Evolutionary conservation across 495 filamentous ascomycete species (phyloP), one percentile per base, ranked within the genome.

Genomic region (Xylaria bambusicola): DNA sequence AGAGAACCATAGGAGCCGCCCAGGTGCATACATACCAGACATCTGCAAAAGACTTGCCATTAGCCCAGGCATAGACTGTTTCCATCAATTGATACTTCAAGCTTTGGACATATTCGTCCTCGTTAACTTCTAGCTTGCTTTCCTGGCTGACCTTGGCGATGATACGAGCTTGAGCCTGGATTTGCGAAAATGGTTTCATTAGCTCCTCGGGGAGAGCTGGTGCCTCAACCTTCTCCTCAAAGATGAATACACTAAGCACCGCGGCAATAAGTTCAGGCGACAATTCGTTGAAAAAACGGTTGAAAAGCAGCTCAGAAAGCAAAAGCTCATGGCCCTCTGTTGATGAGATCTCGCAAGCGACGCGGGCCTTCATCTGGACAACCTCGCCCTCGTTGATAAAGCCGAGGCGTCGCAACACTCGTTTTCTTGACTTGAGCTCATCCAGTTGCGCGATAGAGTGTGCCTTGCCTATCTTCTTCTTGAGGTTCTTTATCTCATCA

Each of bases 31-130:
- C 90, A 61, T 85, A 96, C 92, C 94, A 98, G 53, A 98, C 96
- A 57, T 94, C 85, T n/a, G 89, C 85, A 77, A 98, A 98, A 5
- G 89, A 86, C 63, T 88, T 89, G 48, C 93, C 95, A 56, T 92
- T 85, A n/a, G 90, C 85, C 94, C 94, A 98, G 15, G 90, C 89
- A 70, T 88, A 88, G 26, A 98, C 91, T 31, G 97, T 93, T 64
- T 96, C 91, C 94, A 98, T 98, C 41, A 98, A 79, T 74, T 97
- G 86, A 75, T 82, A 89, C 72, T 96, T 96, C 77, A 98, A 90
- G 48, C 82, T 88, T 49, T 88, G 73, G 10, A 94, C 82, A 69
- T 97, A 98, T 58, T 97, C 92, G 10, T 97, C 90, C 72, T 98
- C 94, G 57, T 92, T 92, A 27, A 98, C 71, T 8, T 88, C 80